Conservation (phyloP, 2,329 filamentous ascomycete genomes). For the Basipetospora chlamydospora region DNA sequence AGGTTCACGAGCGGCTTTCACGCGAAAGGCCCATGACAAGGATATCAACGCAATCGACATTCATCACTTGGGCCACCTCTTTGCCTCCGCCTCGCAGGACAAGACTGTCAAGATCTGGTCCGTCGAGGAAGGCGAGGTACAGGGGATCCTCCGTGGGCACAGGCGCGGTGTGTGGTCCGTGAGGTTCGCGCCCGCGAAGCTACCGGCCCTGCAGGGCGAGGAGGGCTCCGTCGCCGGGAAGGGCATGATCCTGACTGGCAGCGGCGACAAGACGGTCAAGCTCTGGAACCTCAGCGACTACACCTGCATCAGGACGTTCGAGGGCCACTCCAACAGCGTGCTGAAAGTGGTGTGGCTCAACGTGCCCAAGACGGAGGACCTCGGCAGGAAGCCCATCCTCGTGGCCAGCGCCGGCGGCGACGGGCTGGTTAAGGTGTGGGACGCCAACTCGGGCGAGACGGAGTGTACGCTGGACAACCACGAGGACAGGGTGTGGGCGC, state of each 20-base stretch:
- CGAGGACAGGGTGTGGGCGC: constrained; percentile 86
- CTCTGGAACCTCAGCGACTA: constrained; percentile 91
- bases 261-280: constrained; percentile 90
- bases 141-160: constrained; percentile 84
- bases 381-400: constrained; percentile 46
- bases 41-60: constrained; percentile 93
- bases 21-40: constrained; percentile 93
- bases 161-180: constrained; percentile 94
- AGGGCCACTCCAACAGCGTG: constrained; percentile 91
- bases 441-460: constrained; percentile 68
- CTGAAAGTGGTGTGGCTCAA: constrained; percentile 84
- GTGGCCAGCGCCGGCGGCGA: constrained; percentile 85
- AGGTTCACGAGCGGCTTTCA: constrained; percentile 58
- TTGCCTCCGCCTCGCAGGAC: constrained; percentile 93
- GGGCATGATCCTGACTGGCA: constrained; percentile 77
- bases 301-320: constrained; percentile 82
- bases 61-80: constrained; percentile 59
- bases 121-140: constrained; percentile 71
- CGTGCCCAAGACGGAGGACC: constrained; percentile 30
- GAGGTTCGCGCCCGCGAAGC: constrained; percentile 68
- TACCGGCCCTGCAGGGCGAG: constrained; percentile 58
- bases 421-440: constrained; percentile 93
- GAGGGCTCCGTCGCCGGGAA: constrained; percentile 60
- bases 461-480: constrained; percentile 93
- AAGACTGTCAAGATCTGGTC: constrained; percentile 97